Base-by-base conservation (phyloP, 306 rosid genomes). In the Lathyrus tuberosus region DNA sequence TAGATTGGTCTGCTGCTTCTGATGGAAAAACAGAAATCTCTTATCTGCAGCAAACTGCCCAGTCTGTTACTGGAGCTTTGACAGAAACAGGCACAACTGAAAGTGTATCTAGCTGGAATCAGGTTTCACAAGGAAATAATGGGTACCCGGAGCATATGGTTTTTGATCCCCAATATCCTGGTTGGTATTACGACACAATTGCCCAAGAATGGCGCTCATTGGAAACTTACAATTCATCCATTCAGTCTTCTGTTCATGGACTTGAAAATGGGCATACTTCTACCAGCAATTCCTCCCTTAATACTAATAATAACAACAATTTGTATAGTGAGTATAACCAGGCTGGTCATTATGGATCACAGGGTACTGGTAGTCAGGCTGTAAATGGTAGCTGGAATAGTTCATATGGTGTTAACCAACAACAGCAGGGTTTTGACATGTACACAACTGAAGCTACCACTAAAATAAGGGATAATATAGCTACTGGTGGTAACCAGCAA, bases 131-230 rank as follows among this genome's bases (percentile, higher is more conserved):
- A 43, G 89, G 54, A 48, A 84, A 67, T 73, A 84, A 74, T 67
- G 91, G 91, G 62, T 87, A 84, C 82, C 96, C 92, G 0, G 92
- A 83, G 68, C 91, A 89, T 78, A 87, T 92, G 87, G 52, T 71
- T 58, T 92, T 92, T 30, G 86, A 92, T 89, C 95, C 91, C 46
- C 91, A 86, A 31, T 87, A 83, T 76, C 92, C 92, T 35, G 98
- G 84, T 71, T 87, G 89, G 92, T 92, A 92, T 72, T 92, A 83
- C 35, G 96, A 92, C 72, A 89, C 87, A 35, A 75, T 82, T 75
- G 79, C 83, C 41, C 87, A 71, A 80, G 89, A 84, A 67, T 92
- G 98, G 98, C 79, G 83, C 15, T 28, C 81, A 10, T 83, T 92
- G 81, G 96, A 86, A 16, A 75, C 84, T 20, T 89, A 84, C 59